These are phyloP conservation scores for Pisolithus albus DNA, from an alignment of 768 basidiomycete genomes.

Conservation along the genomic window DNA sequence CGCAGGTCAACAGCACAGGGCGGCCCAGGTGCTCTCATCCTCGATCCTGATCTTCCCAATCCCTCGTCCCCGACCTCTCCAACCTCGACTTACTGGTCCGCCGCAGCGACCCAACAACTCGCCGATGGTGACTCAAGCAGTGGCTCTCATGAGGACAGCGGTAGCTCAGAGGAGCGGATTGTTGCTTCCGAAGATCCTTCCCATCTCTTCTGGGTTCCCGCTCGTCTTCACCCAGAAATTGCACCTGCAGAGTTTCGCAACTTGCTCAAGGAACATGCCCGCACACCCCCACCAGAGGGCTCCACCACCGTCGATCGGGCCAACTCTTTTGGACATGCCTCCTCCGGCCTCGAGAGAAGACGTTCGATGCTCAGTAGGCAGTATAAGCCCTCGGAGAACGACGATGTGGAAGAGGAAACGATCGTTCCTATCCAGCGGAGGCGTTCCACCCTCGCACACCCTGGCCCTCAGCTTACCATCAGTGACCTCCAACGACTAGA, in stretches of 20 bases:
- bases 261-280: constrained; percentile 90
- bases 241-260: constrained; percentile 93
- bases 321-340: constrained; percentile 33
- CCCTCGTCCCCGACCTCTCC: constrained; percentile 56
- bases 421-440: constrained; percentile 66
- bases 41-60: constrained; percentile 90
- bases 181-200: constrained; percentile 66
- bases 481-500: constrained; percentile 93
- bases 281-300: constrained; percentile 48
- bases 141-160: constrained; percentile 34
- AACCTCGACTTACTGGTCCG: constrained; percentile 45
- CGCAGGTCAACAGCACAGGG: constrained; percentile 71
- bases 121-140: constrained; percentile 41
- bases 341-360: constrained; percentile 65
- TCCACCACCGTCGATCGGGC: constrained; percentile 36
- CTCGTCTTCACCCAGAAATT: constrained; percentile 93
- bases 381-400: constrained; percentile 76
- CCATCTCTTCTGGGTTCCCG: constrained; percentile 98
- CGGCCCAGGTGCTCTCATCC: constrained; percentile 72
- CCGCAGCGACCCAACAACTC: constrained; percentile 28
- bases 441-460: constrained; percentile 57
- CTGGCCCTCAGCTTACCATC: constrained; percentile 84
- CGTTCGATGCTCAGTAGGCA: constrained; percentile 93
- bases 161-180: constrained; percentile 29
- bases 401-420: constrained; percentile 65